Evolutionary conservation across 306 rosid species (phyloP), one percentile per base, ranked within the genome.

Genomic region (Cicer pinnatifidum): DNA sequence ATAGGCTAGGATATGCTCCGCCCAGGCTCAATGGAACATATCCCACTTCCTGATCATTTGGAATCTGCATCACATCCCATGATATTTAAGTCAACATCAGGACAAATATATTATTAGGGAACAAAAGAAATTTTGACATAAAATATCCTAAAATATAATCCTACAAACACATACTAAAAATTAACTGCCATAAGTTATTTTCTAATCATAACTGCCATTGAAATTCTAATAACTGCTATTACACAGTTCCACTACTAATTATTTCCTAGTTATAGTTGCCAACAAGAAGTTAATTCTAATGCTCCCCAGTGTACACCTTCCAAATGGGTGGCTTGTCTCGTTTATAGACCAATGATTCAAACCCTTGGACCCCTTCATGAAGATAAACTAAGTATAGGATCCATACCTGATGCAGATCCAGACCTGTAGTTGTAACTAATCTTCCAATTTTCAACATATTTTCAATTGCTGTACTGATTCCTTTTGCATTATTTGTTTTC

Each of bases 1-100:
- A 94, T 44, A 94, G 84, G 82, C 97, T 97, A 67, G 98, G 98
- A 87, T 89, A 94, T 63, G 97, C 87, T 70, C 98, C 96, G 44
- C 92, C 88, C 72, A 87, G 70, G 80, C 97, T 94, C 86, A 94
- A 76, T 37, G 98, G 98, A 80, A 94, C 84, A 78, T 91, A 89
- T 66, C 98, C 98, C 48, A 94, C 96, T 86, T 94, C 98, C 71
- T 91, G 79, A 81, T 94, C 97, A 58, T 67, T 82, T 45, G 98
- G 92, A 84, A 94, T 87, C 98, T 94, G 94, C 76, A 75, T 60
- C 44, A 56, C 69, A 75, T 65, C 43, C 46, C 71, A 76, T 65
- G 40, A 72, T 9, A 38, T 67, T 57, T 63, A 53, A 59, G 67
- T 69, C 61, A 82, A 67, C 46, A 80, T 73, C 74, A 78, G 47